Evolutionary conservation across 164 flowering plant genomes (phyloP), one percentile per base, ranked within the genome.

Genomic region (Warburgia ugandensis): DNA sequence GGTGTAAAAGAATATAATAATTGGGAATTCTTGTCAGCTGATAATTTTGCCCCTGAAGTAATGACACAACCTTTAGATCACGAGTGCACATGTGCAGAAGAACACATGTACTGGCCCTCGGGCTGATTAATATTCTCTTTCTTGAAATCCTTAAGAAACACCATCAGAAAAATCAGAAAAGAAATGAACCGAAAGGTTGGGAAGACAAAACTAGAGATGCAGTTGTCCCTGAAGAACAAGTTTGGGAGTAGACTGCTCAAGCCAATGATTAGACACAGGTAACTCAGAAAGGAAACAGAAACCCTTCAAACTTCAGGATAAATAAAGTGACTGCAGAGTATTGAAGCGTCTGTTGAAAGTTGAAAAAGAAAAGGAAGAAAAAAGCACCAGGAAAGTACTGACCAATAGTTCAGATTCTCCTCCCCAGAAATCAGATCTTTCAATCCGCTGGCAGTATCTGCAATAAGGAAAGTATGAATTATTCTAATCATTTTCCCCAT

Each of bases 361-460:
- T 22, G 3, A 45, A 23, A 21, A 3, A 6, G 1, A 45, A 25
- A 7, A 23, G 5, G 5, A 26, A 21, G 6, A 25, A 20, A 45
- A 9, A 26, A 23, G n/a, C 12, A 13, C 17, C 26, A 20, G 49
- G 17, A 2, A n/a, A 25, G 30, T 42, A 69, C 90, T 71, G 36
- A 90, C 94, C 89, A 86, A 68, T 21, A 90, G 67, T 63, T 90
- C 94, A 26, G 96, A 78, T 64, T 90, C 95, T 46, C 97, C 95
- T 52, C 97, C 97, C 97, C 97, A 90, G 55, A 90, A 90, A 62
- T 90, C 80, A 49, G 88, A 58, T 29, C 74, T 59, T 49, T 55
- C 68, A 63, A 90, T 83, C 22, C 97, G 86, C 58, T 81, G 85
- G 73, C 97, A 90, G 70, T 90, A 90, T 53, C 96, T 90, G 29